Conservation (phyloP, 108 stramenopile genomes). For the Nitzschia putrida region DNA sequence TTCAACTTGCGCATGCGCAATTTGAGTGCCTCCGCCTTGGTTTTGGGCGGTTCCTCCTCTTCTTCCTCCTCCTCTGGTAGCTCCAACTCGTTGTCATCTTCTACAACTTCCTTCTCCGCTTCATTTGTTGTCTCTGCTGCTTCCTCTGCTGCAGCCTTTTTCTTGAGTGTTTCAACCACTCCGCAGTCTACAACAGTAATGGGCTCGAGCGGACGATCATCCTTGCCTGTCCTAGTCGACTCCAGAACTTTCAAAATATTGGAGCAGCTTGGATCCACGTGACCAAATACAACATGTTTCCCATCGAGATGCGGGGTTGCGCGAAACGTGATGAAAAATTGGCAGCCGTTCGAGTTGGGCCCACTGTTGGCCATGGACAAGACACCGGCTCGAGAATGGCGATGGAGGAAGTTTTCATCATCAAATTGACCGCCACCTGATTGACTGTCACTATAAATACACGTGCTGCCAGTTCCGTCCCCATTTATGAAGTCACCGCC, state of each 20-base stretch:
- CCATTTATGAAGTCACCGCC: slow-evolving; percentile 91
- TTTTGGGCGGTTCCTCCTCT: slow-evolving; percentile 37
- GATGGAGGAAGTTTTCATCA: slow-evolving; percentile 84
- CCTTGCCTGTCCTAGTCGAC: slow-evolving; percentile 54
- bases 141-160: slow-evolving; percentile 16
- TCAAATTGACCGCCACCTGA: slow-evolving; percentile 49
- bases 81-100: slow-evolving; percentile 31
- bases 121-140: slow-evolving; percentile 22
- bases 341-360: slow-evolving; percentile 83
- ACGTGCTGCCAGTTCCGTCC: slow-evolving; percentile 85
- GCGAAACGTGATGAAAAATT: slow-evolving; percentile 87
- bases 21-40: slow-evolving; percentile 52
- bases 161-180: slow-evolving; percentile 35
- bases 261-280: slow-evolving; percentile 54
- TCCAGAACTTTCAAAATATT: slow-evolving; percentile 81
- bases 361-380: slow-evolving; percentile 90
- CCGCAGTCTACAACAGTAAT: slow-evolving; percentile 67
- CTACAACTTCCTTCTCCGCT: not conserved
- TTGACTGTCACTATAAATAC: slow-evolving; percentile 50
- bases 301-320: slow-evolving; percentile 85
- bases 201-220: slow-evolving; percentile 49
- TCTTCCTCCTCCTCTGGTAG: slow-evolving; percentile 35
- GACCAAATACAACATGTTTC: slow-evolving; percentile 92
- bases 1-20: slow-evolving; percentile 73
- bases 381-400: slow-evolving; percentile 65